phyloP scores from a whole-genome alignment of 495 filamentous ascomycete species.

The Aspergillus nanangensis region DNA sequence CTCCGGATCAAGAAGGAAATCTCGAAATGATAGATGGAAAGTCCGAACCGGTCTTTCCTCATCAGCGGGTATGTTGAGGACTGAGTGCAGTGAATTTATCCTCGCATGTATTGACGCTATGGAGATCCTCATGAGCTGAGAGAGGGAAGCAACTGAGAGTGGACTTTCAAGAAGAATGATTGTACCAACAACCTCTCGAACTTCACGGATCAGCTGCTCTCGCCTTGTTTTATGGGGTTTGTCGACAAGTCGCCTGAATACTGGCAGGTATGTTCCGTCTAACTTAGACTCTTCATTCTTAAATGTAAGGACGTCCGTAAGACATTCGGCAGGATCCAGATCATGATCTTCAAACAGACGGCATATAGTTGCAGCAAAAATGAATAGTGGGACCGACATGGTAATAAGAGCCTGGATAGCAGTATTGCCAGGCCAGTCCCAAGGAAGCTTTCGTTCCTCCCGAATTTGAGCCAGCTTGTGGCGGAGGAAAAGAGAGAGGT shows the following conservation, averaged over 20 bases:
- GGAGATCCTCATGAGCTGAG: slow-evolving; percentile 7
- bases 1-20: slow-evolving; percentile 20
- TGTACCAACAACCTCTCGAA: slow-evolving; percentile 14
- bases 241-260: slow-evolving; percentile 11
- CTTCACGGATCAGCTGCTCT: slow-evolving; percentile 12
- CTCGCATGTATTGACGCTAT: neutral
- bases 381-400: slow-evolving; percentile 24
- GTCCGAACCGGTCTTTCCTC: slow-evolving; percentile 6
- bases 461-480: slow-evolving; percentile 15
- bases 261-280: slow-evolving; percentile 19
- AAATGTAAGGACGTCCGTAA: slow-evolving; percentile 15
- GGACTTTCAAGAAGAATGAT: slow-evolving; percentile 21
- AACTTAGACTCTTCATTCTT: slow-evolving; percentile 11
- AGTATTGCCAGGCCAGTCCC: slow-evolving; percentile 32
- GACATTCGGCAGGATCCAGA: slow-evolving; percentile 13
- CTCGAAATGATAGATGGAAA: slow-evolving; percentile 24
- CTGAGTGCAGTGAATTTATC: slow-evolving; percentile 18
- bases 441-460: neutral
- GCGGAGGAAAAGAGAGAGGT: slow-evolving; percentile 19
- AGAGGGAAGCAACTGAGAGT: slow-evolving; percentile 13
- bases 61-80: slow-evolving; percentile 20
- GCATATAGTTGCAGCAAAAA: slow-evolving; percentile 25
- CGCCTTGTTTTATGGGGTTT: slow-evolving; percentile 6
- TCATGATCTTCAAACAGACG: slow-evolving; percentile 15
- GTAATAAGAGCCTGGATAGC: slow-evolving; percentile 8